Base-by-base conservation (phyloP, 148 eudicot species). In the Diospyros kaki region DNA sequence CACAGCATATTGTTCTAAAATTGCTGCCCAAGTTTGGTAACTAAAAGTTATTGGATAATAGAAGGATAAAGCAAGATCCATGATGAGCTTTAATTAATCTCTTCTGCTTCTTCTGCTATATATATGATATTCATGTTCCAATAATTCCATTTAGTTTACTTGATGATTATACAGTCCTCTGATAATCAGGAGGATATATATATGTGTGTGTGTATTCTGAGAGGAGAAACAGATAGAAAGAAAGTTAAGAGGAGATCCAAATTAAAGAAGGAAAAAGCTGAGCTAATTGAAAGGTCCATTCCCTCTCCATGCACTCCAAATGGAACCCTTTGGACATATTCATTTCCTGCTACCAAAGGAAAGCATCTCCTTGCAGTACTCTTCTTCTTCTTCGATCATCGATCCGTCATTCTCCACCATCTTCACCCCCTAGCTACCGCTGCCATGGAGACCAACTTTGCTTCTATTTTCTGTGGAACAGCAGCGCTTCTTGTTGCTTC, bases 321-420 rank as follows among this genome's bases (percentile, higher is more conserved):
- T 48, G 28, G 28, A 66, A 45, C n/a, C 12, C 55, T 66, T 66
- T 66, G 54, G 11, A 66, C 40, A 17, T 40, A 64, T 4, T 10
- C 8, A 52, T 77, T 48, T 52, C 60, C 58, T 0, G 53, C 41
- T 68, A 58, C 64, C 81, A 79, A 80, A 83, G 86, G 59, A 77
- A 83, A 80, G 86, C 58, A 80, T 83, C 79, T 74, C 71, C 62
- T 46, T 45, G 18, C 41, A 41, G 44, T 41, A 58, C 75, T 64
- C 75, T 65, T 74, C 61, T 65, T 76, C 18, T 44, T 60, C 55
- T 4, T 48, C 52, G 6, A 48, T 48, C 43, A 38, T 6, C 40
- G 46, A 60, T 44, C 14, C 59, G 3, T 40, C 72, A 69, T 45
- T 15, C 70, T 9, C 9, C 59, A 69, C 3, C 71, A 9, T 9